Evolutionary conservation across 2,329 filamentous ascomycete genomes (phyloP).

Genomic region (Alternaria hordeiaustralica): DNA sequence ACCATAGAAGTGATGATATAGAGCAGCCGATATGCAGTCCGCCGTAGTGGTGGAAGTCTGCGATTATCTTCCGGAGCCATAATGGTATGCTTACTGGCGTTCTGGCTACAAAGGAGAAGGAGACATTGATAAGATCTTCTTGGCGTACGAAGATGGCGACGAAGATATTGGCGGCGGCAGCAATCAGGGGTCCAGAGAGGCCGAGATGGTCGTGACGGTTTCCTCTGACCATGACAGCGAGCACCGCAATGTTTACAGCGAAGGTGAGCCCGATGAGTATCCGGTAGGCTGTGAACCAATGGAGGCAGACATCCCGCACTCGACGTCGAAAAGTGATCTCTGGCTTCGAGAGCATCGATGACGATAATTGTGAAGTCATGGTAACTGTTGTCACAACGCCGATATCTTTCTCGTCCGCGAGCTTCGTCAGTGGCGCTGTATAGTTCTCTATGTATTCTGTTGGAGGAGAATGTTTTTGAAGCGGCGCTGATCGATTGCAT

Average conservation of each 20-base stretch:
- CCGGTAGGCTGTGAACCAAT: constrained; percentile 29
- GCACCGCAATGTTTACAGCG: constrained; percentile 10
- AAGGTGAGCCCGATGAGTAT: constrained; percentile 18
- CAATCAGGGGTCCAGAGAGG: constrained; percentile 22
- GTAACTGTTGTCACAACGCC: neutral
- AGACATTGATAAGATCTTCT: constrained; percentile 42
- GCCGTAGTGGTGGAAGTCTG: constrained; percentile 42
- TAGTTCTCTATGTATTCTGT: neutral
- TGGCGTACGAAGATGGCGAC: constrained; percentile 41
- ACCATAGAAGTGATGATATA: constrained; percentile 50
- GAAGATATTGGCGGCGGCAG: constrained; percentile 44
- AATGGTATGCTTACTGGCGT: constrained; percentile 32
- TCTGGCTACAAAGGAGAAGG: constrained; percentile 38
- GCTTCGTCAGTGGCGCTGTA: neutral
- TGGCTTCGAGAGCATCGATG: neutral
- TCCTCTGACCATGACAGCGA: neutral
- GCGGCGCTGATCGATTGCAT: neutral
- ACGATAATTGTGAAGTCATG: neutral
- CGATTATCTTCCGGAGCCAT: constrained; percentile 28
- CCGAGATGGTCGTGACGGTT: neutral
- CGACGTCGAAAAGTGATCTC: neutral
- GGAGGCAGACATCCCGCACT: constrained; percentile 7
- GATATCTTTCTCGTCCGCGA: neutral
- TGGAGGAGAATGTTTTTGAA: neutral
- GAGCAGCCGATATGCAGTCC: constrained; percentile 45